phyloP scores from a whole-genome alignment of 1,284 basidiomycete genomes.

The Trichosporon sp. region DNA sequence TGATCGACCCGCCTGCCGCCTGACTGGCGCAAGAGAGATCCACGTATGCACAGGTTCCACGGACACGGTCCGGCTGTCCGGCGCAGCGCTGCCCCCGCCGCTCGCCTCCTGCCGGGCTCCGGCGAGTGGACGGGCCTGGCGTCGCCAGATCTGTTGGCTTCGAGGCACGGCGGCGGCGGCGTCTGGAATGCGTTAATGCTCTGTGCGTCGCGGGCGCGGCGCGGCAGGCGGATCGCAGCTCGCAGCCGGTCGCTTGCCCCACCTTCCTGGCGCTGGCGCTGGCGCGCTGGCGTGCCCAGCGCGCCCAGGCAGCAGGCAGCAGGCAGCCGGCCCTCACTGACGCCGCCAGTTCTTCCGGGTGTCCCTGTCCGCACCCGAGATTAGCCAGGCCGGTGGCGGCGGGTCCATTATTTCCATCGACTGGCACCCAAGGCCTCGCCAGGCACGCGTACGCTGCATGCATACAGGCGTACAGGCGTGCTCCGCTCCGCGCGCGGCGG shows the following conservation, averaged over 20 bases:
- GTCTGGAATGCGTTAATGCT: neutral
- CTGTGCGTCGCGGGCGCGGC: too few relatives aligned
- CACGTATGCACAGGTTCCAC: neutral
- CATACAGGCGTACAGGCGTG: too few relatives aligned
- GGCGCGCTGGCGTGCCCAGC: too few relatives aligned
- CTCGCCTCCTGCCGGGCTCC: neutral
- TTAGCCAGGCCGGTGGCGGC: neutral
- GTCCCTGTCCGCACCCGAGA: neutral
- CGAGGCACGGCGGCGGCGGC: neutral
- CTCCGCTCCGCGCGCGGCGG: too few relatives aligned
- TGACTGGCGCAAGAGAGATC: too few relatives aligned
- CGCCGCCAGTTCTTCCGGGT: neutral
- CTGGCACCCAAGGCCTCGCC: neutral
- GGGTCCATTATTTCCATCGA: neutral
- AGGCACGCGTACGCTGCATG: neutral
- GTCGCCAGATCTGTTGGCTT: neutral
- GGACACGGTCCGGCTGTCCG: neutral
- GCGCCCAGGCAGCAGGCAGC: too few relatives aligned
- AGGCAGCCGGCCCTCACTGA: too few relatives aligned
- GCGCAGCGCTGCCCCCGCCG: neutral
- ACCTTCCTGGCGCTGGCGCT: too few relatives aligned
- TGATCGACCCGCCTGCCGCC: neutral
- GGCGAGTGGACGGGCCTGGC: neutral
- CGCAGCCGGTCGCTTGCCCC: neutral
- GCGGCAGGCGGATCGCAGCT: too few relatives aligned